Evolutionary conservation across 2,329 filamentous ascomycete species (phyloP), one percentile per base, ranked within the genome.

Genomic region (Aspergillus carbonarius): DNA sequence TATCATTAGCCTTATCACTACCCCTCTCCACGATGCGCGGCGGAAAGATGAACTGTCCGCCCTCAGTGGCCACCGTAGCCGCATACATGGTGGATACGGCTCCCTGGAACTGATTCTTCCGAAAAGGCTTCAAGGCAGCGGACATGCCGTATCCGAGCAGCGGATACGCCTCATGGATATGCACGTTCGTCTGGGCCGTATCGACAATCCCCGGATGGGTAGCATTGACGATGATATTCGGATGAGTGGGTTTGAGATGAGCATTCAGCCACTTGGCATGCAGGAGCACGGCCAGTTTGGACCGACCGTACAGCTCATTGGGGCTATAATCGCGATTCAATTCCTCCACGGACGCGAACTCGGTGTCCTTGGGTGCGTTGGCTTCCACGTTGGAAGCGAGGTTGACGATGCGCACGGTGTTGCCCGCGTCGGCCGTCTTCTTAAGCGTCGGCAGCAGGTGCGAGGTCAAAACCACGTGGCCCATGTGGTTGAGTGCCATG

Each of bases 371-470:
- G 37, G 59, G 59, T 1, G 57, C 57, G 27, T 50, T 47, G 15
- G 46, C 53, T 32, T 61, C 53, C 3, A 47, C 57, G n/a, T 52
- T 56, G 0, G 60, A 61, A 2, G 57, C 34, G 25, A 61, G 35
- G 9, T 52, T 48, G 18, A 61, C 32, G 18, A 61, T 58, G 15
- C 57, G 54, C n/a, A 59, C 57, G 12, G 53, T 48, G 3, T 48
- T 20, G 7, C 30, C 46, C 10, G 53, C 46, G 12, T 55, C 50
- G 1, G 60, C 57, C 5, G 60, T 57, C 12, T 50, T 32, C 4
- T 59, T 42, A 4, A 60, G 39, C 12, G 34, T 42, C 3, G 54
- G 39, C 10, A 61, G 54, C 18, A 61, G 50, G 8, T 53, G 44
- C 7, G 49, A 53, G 9, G 50, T 53, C 50, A 53, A n/a, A 20